Evolutionary conservation across 495 filamentous ascomycete genomes (phyloP).

Genomic region (Aspergillus wentii): DNA sequence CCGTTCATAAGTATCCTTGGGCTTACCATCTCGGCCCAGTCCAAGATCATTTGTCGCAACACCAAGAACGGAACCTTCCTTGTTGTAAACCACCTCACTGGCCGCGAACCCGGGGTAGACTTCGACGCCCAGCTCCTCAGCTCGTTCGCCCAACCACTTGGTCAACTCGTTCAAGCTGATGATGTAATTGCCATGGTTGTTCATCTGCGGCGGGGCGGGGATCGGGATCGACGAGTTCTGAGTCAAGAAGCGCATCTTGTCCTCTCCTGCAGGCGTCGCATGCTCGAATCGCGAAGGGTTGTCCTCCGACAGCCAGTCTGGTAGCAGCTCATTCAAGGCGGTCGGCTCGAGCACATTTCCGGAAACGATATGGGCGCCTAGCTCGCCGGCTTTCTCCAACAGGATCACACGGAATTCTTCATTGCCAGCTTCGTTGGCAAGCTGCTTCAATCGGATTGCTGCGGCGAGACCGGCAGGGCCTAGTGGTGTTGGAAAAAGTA

Average conservation of each 20-base stretch:
- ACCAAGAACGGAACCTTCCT: slow-evolving; percentile 84
- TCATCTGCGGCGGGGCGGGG: slow-evolving; percentile 92
- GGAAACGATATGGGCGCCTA: slow-evolving; percentile 93
- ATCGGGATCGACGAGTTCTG: slow-evolving; percentile 71
- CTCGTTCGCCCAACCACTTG: slow-evolving; percentile 92
- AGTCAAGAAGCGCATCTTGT: slow-evolving; percentile 95
- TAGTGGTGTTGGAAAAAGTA: slow-evolving; percentile 17
- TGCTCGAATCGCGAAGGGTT: slow-evolving; percentile 81
- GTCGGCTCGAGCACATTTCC: slow-evolving; percentile 92
- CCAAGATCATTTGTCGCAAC: slow-evolving; percentile 97
- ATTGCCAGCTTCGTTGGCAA: slow-evolving; percentile 92
- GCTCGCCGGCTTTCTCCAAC: slow-evolving; percentile 91
- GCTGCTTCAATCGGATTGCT: slow-evolving; percentile 91
- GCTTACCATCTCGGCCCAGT: slow-evolving; percentile 70
- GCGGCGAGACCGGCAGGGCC: slow-evolving; percentile 88
- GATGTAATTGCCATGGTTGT: slow-evolving; percentile 97
- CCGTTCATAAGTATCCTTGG: slow-evolving; percentile 88
- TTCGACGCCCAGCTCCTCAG: slow-evolving; percentile 97
- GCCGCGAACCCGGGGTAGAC: slow-evolving; percentile 95
- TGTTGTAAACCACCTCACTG: slow-evolving; percentile 81
- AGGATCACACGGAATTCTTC: slow-evolving; percentile 91
- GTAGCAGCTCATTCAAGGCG: slow-evolving; percentile 84
- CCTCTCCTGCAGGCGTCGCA: slow-evolving; percentile 73
- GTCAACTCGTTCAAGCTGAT: slow-evolving; percentile 89
- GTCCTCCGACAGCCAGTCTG: slow-evolving; percentile 85